phyloP scores from a whole-genome alignment of 2,329 filamentous ascomycete species.

The Ophiosphaerella herpotricha region DNA sequence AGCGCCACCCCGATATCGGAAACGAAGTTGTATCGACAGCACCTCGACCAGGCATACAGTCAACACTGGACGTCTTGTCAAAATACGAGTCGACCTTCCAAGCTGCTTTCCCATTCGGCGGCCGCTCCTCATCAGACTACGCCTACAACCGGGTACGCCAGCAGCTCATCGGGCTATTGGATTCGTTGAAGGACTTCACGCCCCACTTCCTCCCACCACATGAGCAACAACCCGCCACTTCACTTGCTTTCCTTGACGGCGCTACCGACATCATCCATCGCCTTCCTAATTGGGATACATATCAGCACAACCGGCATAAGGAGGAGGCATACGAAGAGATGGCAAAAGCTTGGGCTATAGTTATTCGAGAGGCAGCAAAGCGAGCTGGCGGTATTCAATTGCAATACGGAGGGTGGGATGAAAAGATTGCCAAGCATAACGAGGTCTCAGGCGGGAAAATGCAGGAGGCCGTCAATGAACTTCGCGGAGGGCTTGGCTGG shows the following conservation, averaged over 20 bases:
- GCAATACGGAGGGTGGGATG: slow-evolving; percentile 90
- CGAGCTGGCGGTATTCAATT: slow-evolving; percentile 86
- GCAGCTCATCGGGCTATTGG: slow-evolving; percentile 76
- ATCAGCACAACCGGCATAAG: slow-evolving; percentile 88
- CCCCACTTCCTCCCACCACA: slow-evolving; percentile 93
- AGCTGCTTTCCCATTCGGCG: slow-evolving; percentile 81
- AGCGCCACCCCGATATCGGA: slow-evolving; percentile 82
- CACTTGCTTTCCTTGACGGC: slow-evolving; percentile 84
- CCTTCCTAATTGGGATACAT: slow-evolving; percentile 88
- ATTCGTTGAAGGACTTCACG: slow-evolving; percentile 91
- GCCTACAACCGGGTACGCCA: slow-evolving; percentile 91
- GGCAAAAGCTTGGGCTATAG: slow-evolving; percentile 87
- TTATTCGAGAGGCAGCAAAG: slow-evolving; percentile 89
- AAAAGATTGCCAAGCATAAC: slow-evolving; percentile 84
- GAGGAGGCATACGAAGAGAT: slow-evolving; percentile 97
- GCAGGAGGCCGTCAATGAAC: slow-evolving; percentile 76
- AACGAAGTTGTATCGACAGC: slow-evolving; percentile 83
- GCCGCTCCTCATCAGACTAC: slow-evolving; percentile 85
- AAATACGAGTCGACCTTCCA: slow-evolving; percentile 81
- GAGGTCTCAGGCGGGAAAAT: slow-evolving; percentile 82
- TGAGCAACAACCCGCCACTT: slow-evolving; percentile 81
- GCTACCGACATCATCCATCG: slow-evolving; percentile 89
- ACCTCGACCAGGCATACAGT: slow-evolving; percentile 82
- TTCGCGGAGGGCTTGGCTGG: slow-evolving; percentile 78
- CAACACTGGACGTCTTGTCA: slow-evolving; percentile 77